Evolutionary conservation across 2,329 filamentous ascomycete species (phyloP), one percentile per base, ranked within the genome.

Genomic region (Raffaelea deltoideospora): DNA sequence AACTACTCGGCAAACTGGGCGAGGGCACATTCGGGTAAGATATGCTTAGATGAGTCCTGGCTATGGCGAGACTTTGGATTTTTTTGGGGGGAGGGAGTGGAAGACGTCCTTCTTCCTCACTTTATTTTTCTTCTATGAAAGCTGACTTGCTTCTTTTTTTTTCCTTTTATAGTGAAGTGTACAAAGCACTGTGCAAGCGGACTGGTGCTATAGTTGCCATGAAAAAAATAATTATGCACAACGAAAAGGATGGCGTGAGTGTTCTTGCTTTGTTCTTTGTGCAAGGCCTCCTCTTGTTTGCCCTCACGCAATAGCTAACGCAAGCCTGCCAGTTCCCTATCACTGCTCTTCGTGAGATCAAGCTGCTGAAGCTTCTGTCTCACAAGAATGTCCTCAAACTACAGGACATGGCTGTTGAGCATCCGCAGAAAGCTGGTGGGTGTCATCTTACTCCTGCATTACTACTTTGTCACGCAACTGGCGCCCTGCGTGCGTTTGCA

Each of bases 211-310:
- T 88, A 32, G 81, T 94, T 42, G 90, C 90, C 4, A 59, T 98
- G 51, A 98, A 98, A 65, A 96, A 96, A 69, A 98, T 98, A 47
- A 75, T 98, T 46, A 95, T 96, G 83, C 90, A 96, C 56, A 93
- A 96, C 56, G 90, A 98, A 63, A 96, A 95, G 56, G 90, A 98
- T 58, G 90, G 90, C 34, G 78, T 83, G 59, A 49, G 76, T 60
- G 31, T 18, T 15, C 23, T 31, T 36, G 14, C 31, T 13, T 31
- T 35, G 2, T 21, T 2, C 13, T 7, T 14, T 8, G 19, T 29
- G 15, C 13, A 17, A n/a, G 7, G 10, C 2, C 19, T 18, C 23
- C 5, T 5, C 10, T 10, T 29, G 19, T 27, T 18, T 21, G 13
- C 28, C 17, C 37, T 40, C 39, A 14, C 37, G 49, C 30, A 10